These are phyloP conservation scores for Jatropha multifida DNA, from an alignment of 441 rosid genomes.

Conservation along the genomic window DNA sequence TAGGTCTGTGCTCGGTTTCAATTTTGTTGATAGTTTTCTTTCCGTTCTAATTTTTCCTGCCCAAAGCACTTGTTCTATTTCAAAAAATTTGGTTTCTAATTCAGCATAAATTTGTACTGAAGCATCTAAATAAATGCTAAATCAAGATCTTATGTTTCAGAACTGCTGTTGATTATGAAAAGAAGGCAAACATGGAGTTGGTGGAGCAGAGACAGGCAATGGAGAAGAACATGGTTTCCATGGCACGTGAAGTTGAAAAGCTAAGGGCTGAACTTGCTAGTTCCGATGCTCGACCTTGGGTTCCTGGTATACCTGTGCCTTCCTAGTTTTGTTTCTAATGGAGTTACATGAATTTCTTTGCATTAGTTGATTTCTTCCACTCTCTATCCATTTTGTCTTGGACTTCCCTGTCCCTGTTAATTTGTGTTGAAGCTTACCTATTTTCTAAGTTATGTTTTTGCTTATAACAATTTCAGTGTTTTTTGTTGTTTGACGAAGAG, in stretches of 20 bases:
- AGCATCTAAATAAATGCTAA: constrained; percentile 18
- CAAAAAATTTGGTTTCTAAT: not conserved
- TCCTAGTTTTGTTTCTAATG: not conserved
- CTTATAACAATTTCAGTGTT: not conserved
- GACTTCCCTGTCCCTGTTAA: not conserved
- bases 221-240: constrained; percentile 93
- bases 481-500: not conserved
- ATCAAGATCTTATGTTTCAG: constrained; percentile 34
- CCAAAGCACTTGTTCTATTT: not conserved
- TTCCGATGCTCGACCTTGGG: constrained; percentile 70
- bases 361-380: not conserved
- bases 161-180: constrained; percentile 84
- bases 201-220: constrained; percentile 88
- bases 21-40: constrained; percentile 2
- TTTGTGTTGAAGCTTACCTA: not conserved
- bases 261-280: constrained; percentile 77
- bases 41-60: not conserved
- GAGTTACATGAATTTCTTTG: constrained; percentile 4
- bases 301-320: constrained; percentile 48
- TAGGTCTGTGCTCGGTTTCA: constrained; percentile 48
- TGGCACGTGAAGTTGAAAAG: constrained; percentile 99
- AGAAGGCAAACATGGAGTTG: constrained; percentile 90
- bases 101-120: not conserved
- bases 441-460: not conserved
- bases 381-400: not conserved